Percentiles rank a stretch among this genome's conserved stretches.
Evolutionary conservation across 2,329 filamentous ascomycete genomes (phyloP).

Genomic region (Canariomyces notabilis): DNA sequence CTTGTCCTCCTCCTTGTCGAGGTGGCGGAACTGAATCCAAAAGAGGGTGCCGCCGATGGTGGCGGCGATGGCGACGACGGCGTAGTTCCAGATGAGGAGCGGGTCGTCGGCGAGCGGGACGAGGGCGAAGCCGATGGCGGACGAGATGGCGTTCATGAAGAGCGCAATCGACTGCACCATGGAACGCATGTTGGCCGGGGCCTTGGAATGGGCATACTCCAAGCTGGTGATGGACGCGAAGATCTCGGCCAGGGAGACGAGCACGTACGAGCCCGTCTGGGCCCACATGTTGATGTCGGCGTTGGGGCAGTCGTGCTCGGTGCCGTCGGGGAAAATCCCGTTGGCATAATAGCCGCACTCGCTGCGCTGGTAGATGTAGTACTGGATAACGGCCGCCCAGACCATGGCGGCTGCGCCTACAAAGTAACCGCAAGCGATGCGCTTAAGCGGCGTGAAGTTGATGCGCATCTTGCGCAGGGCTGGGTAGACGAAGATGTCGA

Average conservation of each 20-base stretch:
- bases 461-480: conserved; percentile 58
- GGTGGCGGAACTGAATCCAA: conserved; percentile 56
- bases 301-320: conserved; percentile 42
- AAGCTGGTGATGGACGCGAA: conserved; percentile 52
- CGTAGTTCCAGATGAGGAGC: conserved; percentile 70
- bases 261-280: conserved; percentile 46
- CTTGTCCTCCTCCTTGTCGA: conserved; percentile 58
- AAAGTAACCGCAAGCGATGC: conserved; percentile 66
- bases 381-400: conserved; percentile 48
- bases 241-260: conserved; percentile 46
- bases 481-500: conserved; percentile 65
- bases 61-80: conserved; percentile 59
- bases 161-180: conserved; percentile 64
- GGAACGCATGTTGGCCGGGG: conserved; percentile 70
- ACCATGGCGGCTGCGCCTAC: conserved; percentile 57
- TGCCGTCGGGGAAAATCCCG: conserved; percentile 32
- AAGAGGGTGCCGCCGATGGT: conserved; percentile 60
- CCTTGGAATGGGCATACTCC: conserved; percentile 73
- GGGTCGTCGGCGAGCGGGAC: conserved; percentile 48
- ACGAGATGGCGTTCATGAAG: conserved; percentile 64
- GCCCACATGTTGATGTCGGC: conserved; percentile 58
- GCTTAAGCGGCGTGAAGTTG: conserved; percentile 69
- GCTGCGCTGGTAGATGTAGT: conserved; percentile 60
- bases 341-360: conserved; percentile 48
- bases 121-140: conserved; percentile 60